phyloP scores from a whole-genome alignment of 495 filamentous ascomycete genomes.

The Venustampulla echinocandica region DNA sequence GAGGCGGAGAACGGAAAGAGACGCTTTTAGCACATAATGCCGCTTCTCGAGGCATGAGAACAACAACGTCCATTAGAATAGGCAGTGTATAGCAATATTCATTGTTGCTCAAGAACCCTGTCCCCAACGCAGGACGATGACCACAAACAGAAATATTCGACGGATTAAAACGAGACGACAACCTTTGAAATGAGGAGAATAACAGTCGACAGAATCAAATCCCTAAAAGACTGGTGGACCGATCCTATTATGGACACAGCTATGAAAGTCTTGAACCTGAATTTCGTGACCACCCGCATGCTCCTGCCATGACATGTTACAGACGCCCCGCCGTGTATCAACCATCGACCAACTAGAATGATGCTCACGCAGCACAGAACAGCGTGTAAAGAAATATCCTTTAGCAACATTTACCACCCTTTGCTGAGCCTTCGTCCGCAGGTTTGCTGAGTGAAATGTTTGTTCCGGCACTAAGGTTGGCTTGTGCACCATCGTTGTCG shows the following conservation, averaged over 20 bases:
- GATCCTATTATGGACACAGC: neutral
- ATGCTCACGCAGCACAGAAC: constrained; percentile 12
- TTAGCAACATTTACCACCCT: constrained; percentile 85
- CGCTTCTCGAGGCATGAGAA: neutral
- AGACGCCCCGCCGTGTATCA: constrained; percentile 26
- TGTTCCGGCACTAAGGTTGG: constrained; percentile 63
- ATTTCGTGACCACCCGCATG: constrained; percentile 27
- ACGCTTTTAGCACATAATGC: constrained; percentile 5
- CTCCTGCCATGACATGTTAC: constrained; percentile 22
- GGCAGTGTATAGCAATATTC: neutral
- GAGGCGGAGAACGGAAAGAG: neutral
- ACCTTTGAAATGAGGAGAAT: neutral
- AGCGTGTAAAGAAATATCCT: constrained; percentile 5
- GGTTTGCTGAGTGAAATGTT: constrained; percentile 77
- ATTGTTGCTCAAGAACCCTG: too few relatives aligned
- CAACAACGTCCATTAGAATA: neutral
- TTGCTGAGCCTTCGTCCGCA: constrained; percentile 60
- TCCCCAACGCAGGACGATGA: neutral
- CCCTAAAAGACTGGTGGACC: neutral
- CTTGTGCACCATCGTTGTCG: constrained; percentile 68
- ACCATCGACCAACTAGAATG: constrained; percentile 19
- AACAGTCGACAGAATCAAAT: neutral
- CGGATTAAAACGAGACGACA: neutral
- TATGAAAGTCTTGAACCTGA: constrained; percentile 22
- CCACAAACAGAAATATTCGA: neutral